phyloP scores from a whole-genome alignment of 1,284 basidiomycete species.

The Pseudozyma hubeiensis region DNA sequence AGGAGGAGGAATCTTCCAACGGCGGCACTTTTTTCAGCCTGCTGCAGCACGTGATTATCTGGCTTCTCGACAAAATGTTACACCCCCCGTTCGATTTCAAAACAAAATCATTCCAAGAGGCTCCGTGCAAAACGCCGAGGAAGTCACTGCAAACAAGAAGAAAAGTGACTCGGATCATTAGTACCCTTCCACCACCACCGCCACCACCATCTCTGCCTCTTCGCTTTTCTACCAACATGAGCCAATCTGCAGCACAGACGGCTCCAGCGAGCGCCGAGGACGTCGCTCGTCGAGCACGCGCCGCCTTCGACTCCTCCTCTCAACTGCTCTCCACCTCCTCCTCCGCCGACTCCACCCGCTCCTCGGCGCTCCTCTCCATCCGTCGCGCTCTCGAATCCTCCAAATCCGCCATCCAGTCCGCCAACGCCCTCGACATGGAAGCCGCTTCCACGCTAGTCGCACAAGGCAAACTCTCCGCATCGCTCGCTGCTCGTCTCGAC shows the following conservation, averaged over 20 bases:
- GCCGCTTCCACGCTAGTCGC: constrained; percentile 79
- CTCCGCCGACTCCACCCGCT: constrained; percentile 45
- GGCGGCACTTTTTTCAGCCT: neutral
- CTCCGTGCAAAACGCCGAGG: constrained; percentile 13
- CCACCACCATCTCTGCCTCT: too few species aligned
- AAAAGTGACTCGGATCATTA: constrained; percentile 9
- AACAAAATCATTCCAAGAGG: neutral
- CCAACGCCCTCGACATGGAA: constrained; percentile 61
- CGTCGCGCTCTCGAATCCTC: constrained; percentile 46
- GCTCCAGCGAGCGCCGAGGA: constrained; percentile 14
- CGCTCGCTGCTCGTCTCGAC: constrained; percentile 87
- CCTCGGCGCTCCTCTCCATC: constrained; percentile 51
- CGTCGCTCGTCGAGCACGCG: constrained; percentile 46
- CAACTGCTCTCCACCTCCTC: constrained; percentile 33
- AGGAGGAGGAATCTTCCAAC: neutral
- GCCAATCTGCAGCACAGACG: neutral
- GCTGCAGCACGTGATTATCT: constrained; percentile 17
- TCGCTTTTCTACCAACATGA: neutral
- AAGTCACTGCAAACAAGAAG: neutral
- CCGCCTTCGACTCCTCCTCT: constrained; percentile 40
- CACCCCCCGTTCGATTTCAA: too few species aligned
- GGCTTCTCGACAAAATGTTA: too few species aligned
- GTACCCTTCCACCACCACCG: too few species aligned
- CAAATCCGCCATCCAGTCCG: constrained; percentile 45
- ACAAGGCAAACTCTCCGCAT: constrained; percentile 82